phyloP scores from a whole-genome alignment of 2,329 filamentous ascomycete genomes.

The Colletotrichum brevisporum region DNA sequence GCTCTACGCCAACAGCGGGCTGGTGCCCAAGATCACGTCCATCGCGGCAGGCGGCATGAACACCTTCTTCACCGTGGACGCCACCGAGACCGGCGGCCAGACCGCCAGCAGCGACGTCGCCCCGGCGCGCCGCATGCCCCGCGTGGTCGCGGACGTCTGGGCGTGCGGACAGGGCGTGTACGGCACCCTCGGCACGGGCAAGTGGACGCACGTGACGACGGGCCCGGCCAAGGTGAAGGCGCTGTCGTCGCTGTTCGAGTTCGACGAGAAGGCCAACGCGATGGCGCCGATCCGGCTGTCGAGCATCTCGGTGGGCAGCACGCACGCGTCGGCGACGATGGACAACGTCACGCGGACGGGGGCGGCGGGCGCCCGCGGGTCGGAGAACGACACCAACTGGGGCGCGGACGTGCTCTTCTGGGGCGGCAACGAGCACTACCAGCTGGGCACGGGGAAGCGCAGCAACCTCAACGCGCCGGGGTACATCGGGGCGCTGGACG shows the following conservation, averaged over 20 bases:
- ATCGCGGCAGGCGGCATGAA: slow-evolving; percentile 90
- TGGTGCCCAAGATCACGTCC: slow-evolving; percentile 77
- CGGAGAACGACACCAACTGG: slow-evolving; percentile 84
- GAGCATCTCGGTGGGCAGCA: slow-evolving; percentile 80
- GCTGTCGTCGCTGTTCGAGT: slow-evolving; percentile 88
- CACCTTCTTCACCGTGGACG: slow-evolving; percentile 90
- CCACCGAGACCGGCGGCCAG: slow-evolving; percentile 68
- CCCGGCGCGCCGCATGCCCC: slow-evolving; percentile 50
- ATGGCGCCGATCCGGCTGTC: slow-evolving; percentile 84
- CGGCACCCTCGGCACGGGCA: slow-evolving; percentile 86
- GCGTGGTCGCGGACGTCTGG: slow-evolving; percentile 83
- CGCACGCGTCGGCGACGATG: slow-evolving; percentile 87
- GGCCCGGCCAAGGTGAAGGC: slow-evolving; percentile 85
- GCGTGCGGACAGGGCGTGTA: slow-evolving; percentile 88
- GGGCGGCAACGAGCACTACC: slow-evolving; percentile 95
- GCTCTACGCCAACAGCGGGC: slow-evolving; percentile 78
- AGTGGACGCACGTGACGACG: slow-evolving; percentile 89
- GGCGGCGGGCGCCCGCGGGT: slow-evolving; percentile 64
- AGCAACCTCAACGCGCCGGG: slow-evolving; percentile 82
- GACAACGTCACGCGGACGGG: slow-evolving; percentile 81
- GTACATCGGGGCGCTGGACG: slow-evolving; percentile 84
- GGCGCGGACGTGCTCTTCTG: slow-evolving; percentile 92
- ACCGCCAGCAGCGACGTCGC: slow-evolving; percentile 40
- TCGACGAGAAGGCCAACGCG: slow-evolving; percentile 78
- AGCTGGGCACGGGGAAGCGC: slow-evolving; percentile 91